These are phyloP conservation scores for Leavenworthia alabamica DNA, from an alignment of 345 rosid species.

Conservation along the genomic window DNA sequence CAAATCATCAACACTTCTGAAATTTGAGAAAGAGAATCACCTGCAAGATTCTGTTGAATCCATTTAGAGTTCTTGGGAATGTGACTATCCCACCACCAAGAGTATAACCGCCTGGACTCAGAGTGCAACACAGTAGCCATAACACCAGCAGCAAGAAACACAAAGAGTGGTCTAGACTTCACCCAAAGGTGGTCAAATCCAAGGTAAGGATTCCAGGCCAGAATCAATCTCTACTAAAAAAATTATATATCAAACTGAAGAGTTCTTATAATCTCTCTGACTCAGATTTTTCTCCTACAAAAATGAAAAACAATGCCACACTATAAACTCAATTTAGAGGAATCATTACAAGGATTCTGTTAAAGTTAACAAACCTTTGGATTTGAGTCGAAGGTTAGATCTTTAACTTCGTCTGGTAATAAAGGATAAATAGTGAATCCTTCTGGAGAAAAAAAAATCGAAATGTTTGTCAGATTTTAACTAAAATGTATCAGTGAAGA, in stretches of 20 bases:
- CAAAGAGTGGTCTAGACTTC: slow-evolving; percentile 55
- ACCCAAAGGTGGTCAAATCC: slow-evolving; percentile 42
- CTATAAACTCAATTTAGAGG: not conserved
- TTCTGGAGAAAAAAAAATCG: not conserved
- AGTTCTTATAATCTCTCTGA: not conserved
- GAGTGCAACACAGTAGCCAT: slow-evolving; percentile 60
- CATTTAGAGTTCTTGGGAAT: slow-evolving; percentile 97
- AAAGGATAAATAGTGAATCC: not conserved
- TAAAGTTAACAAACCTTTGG: slow-evolving; percentile 2
- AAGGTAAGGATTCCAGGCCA: slow-evolving; percentile 64
- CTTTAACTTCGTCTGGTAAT: not conserved
- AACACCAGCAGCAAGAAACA: slow-evolving; percentile 43
- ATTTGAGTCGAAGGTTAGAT: slow-evolving; percentile 1
- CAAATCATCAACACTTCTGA: not conserved
- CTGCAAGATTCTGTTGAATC: slow-evolving; percentile 98
- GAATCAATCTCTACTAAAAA: slow-evolving; percentile 33
- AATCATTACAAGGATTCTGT: not conserved
- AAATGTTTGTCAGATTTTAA: not conserved
- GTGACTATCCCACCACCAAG: slow-evolving; percentile 99
- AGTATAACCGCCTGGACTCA: slow-evolving; percentile 64
- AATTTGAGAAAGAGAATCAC: slow-evolving; percentile 28
- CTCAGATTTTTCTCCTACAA: slow-evolving; percentile 20
- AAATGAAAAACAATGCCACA: slow-evolving; percentile 9
- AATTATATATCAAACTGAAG: not conserved
- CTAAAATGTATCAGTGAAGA: not conserved